Base-by-base conservation (phyloP, 2,329 filamentous ascomycete species). In the Diaporthe citriasiana region DNA sequence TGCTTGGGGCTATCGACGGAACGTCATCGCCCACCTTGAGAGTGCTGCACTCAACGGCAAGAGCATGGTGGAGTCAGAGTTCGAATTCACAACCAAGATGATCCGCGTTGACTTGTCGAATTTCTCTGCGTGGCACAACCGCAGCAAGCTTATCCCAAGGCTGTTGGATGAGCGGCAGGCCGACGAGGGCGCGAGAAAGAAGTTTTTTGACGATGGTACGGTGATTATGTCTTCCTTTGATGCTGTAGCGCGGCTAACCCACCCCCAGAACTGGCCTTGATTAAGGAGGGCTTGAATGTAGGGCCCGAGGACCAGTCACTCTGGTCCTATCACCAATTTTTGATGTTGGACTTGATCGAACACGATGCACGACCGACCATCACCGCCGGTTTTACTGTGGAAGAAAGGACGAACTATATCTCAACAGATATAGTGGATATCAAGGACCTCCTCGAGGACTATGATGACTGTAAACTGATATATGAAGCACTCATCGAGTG, bases 41-140 rank as follows among this genome's bases (percentile, higher is more conserved):
- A 90, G 89, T 72, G 56, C 83, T 0, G 82, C 79, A 19, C 82
- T 92, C 8, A 80, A 84, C 8, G 89, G 88, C 1, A 82, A 83
- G 66, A 94, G 90, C 81, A 90, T 97, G 87, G 91, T 90, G 2
- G 93, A 97, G 82, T 80, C 88, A 22, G 97, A 99, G 82, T 97
- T 98, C 77, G 91, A 90, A 47, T 98, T 98, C 83, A 98, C 97
- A 1, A 95, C 93, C 19, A 93, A 91, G 80, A 98, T 96, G 94
- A 95, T 98, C 78, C 86, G 89, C 53, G 86, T 84, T n/a, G 94
- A 97, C 78, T 87, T 99, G 63, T 97, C 94, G 53, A 99, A 99
- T 82, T 99, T 98, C 82, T 98, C 95, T 5, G 97, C 97, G 2
- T 98, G 97, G 96, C 97, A 99, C 82, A 93, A 93, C 80, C 91